Evolutionary conservation across 192 early-diverging fungal species (phyloP).

Genomic region (Linnemannia zychae): DNA sequence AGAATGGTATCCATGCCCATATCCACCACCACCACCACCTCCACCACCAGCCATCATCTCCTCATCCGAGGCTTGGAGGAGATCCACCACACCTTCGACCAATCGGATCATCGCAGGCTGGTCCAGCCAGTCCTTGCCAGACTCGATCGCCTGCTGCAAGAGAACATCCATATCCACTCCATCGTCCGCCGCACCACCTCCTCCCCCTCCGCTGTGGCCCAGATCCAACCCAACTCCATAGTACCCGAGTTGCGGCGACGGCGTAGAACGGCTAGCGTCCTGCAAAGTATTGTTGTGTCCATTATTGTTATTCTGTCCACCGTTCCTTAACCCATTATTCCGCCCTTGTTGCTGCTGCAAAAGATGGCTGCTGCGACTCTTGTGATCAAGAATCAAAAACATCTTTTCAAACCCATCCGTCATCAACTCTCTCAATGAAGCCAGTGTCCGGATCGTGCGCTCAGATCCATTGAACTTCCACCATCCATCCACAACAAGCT

Average conservation of each 20-base stretch:
- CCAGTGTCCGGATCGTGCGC: constrained; percentile 34
- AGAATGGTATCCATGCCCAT: background rate
- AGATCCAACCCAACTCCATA: constrained; percentile 53
- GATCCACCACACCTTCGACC: constrained; percentile 54
- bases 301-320: constrained; percentile 3
- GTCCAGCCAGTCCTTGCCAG: constrained; percentile 56
- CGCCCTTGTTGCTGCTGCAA: constrained; percentile 30
- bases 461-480: constrained; percentile 56
- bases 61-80: constrained; percentile 52
- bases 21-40: constrained; percentile 1
- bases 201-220: constrained; percentile 3
- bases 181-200: constrained; percentile 8
- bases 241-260: constrained; percentile 51
- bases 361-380: constrained; percentile 39
- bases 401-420: constrained; percentile 54
- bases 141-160: constrained; percentile 48
- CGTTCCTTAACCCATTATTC: background rate
- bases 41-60: constrained; percentile 31
- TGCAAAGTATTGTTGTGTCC: background rate
- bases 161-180: constrained; percentile 47
- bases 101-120: constrained; percentile 53
- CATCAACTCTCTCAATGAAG: constrained; percentile 41
- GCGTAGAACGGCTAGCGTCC: constrained; percentile 45
- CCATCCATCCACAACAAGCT: constrained; percentile 58
- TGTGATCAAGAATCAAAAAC: constrained; percentile 55